phyloP scores from a whole-genome alignment of 768 basidiomycete species.

The Trametes elegans region DNA sequence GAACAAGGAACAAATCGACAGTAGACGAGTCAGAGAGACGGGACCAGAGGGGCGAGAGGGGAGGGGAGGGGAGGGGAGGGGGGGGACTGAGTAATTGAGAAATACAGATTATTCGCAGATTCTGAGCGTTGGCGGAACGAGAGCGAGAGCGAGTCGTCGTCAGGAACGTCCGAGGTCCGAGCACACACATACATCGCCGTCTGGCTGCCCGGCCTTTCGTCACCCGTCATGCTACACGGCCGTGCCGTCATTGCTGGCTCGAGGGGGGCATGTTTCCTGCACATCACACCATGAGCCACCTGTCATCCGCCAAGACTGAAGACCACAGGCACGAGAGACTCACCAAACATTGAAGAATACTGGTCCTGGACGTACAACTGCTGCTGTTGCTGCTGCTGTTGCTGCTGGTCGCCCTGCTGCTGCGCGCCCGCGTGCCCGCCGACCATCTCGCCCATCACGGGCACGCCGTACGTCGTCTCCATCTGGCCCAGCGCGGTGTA shows the following conservation, averaged over 20 bases:
- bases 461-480: slow-evolving; percentile 31
- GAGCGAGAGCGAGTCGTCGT: not conserved
- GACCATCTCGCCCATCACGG: slow-evolving; percentile 26
- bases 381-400: slow-evolving; percentile 19
- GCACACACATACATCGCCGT: not conserved
- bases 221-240: not conserved
- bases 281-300: not conserved
- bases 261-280: slow-evolving; percentile 21
- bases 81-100: not conserved
- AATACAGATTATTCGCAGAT: slow-evolving; percentile 1
- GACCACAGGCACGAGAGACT: not conserved
- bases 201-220: not conserved
- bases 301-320: not conserved
- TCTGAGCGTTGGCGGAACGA: too few relatives aligned
- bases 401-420: slow-evolving; percentile 21
- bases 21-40: not conserved
- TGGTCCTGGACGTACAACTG: slow-evolving; percentile 28
- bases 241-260: slow-evolving; percentile 10
- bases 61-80: not conserved
- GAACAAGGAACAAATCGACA: not conserved
- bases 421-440: slow-evolving; percentile 8
- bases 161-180: slow-evolving; percentile 7
- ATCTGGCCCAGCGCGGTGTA: slow-evolving; percentile 33
- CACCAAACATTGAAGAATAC: slow-evolving; percentile 29
- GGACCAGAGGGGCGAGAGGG: not conserved